phyloP scores from a whole-genome alignment of 352 stramenopile species.

The Achlya hypogyna region DNA sequence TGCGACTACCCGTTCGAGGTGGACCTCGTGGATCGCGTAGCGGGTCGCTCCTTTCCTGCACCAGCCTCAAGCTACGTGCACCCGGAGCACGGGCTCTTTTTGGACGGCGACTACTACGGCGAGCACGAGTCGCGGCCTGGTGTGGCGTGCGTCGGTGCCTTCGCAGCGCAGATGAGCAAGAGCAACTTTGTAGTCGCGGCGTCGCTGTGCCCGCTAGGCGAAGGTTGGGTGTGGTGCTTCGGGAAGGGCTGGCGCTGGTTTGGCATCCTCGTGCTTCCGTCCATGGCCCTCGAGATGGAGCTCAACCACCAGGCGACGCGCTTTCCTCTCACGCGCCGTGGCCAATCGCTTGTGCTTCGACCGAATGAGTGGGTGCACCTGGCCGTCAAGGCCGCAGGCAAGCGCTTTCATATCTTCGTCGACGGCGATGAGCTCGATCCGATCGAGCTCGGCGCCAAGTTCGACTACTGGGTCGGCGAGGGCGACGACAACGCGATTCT shows the following conservation, averaged over 20 bases:
- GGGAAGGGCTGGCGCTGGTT: conserved; percentile 5
- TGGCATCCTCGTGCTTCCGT: neutral
- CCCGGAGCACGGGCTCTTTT: neutral
- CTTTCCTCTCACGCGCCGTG: neutral
- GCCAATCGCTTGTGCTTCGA: neutral
- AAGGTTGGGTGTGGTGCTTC: neutral
- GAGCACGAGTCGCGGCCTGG: neutral
- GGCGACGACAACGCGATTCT: neutral
- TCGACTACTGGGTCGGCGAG: neutral
- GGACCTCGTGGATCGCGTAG: neutral
- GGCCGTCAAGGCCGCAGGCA: neutral
- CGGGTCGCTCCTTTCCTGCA: neutral
- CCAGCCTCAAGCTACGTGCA: neutral
- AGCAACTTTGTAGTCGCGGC: neutral
- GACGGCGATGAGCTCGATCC: neutral
- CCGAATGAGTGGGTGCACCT: neutral
- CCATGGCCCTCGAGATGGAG: neutral
- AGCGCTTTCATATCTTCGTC: neutral
- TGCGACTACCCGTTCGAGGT: neutral
- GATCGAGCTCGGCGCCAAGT: neutral
- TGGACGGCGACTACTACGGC: conserved; percentile 10
- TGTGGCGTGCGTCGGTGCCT: neutral
- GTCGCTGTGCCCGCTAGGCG: neutral
- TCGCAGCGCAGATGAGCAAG: neutral
- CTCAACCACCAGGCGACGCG: neutral